A percentile compares a stretch with the other conserved stretches of the same genome.
phyloP scores from a whole-genome alignment of 257 asterid genomes.

The Henckelia pumila region DNA sequence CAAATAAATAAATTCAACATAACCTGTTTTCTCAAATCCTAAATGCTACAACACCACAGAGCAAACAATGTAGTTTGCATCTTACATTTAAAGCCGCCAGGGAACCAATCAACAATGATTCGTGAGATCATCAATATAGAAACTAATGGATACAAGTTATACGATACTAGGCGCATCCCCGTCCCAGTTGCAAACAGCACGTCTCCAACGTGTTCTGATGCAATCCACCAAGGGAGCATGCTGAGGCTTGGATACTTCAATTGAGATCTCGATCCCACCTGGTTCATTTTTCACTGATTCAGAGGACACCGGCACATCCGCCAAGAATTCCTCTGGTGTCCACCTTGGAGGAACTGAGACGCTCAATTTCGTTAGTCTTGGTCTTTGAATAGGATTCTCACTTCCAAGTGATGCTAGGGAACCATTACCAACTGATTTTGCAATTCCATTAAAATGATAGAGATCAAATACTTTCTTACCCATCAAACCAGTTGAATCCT shows the following conservation, averaged over 20 bases:
- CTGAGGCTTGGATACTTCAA: slow-evolving; percentile 65
- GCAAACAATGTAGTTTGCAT: slow-evolving; percentile 22
- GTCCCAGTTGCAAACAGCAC: slow-evolving; percentile 86
- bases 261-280: slow-evolving; percentile 30
- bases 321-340: slow-evolving; percentile 94
- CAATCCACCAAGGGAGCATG: slow-evolving; percentile 96
- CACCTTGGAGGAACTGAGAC: slow-evolving; percentile 96
- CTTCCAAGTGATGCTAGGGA: slow-evolving; percentile 41
- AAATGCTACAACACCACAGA: slow-evolving; percentile 24
- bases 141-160: slow-evolving; percentile 29
- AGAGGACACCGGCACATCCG: slow-evolving; percentile 38
- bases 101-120: neutral
- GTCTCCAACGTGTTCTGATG: slow-evolving; percentile 87
- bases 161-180: slow-evolving; percentile 97
- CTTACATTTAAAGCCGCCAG: slow-evolving; percentile 16
- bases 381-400: slow-evolving; percentile 66
- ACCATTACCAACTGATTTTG: slow-evolving; percentile 65
- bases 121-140: neutral
- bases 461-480: slow-evolving; percentile 86
- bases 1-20: neutral
- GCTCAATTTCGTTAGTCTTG: slow-evolving; percentile 71
- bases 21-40: neutral
- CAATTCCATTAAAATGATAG: slow-evolving; percentile 93
- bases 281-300: slow-evolving; percentile 33
- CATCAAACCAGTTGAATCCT: slow-evolving; percentile 78